Evolutionary conservation across 495 filamentous ascomycete species (phyloP), one percentile per base, ranked within the genome.

Genomic region (Neohortaea acidophila): DNA sequence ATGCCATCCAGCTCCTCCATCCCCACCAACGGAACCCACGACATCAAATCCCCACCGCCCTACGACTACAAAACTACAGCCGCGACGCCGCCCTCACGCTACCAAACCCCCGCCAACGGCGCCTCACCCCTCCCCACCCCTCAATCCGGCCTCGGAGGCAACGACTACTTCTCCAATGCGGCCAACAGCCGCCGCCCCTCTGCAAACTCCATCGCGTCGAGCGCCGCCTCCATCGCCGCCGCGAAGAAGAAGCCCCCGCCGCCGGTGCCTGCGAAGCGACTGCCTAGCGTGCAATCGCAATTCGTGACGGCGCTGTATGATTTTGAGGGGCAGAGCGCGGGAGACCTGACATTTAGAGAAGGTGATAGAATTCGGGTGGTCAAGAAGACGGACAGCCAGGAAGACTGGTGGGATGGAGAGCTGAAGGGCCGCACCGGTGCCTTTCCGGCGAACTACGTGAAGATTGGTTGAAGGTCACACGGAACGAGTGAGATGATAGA

Each of bases 401-500:
- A 94, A 58, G 87, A 94, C 51, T 96, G 87, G 87, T 96, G 87
- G 87, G 75, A 84, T 39, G 87, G 87, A 13, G 85, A 94, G 58
- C 37, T 93, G 21, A 60, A 66, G 33, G 89, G 87, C 2, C 54
- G 60, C 17, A 68, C 67, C 53, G 87, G 87, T 8, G 76, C 61
- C 48, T 96, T 94, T 57, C 87, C 87, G 13, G 87, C 86, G 3
- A 96, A 96, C 57, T 96, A 96, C 80, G 80, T 62, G 54, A n/a
- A n/a, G n/a, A n/a, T n/a, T n/a, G n/a, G n/a, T n/a, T n/a, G n/a
- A n/a, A n/a, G n/a, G n/a, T n/a, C n/a, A n/a, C n/a, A n/a, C n/a
- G n/a, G n/a, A n/a, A n/a, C n/a, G n/a, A n/a, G n/a, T n/a, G n/a
- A n/a, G n/a, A n/a, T n/a, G n/a, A n/a, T n/a, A n/a, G n/a, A n/a